phyloP scores from a whole-genome alignment of 495 filamentous ascomycete species.

The Pyrenula massariospora region DNA sequence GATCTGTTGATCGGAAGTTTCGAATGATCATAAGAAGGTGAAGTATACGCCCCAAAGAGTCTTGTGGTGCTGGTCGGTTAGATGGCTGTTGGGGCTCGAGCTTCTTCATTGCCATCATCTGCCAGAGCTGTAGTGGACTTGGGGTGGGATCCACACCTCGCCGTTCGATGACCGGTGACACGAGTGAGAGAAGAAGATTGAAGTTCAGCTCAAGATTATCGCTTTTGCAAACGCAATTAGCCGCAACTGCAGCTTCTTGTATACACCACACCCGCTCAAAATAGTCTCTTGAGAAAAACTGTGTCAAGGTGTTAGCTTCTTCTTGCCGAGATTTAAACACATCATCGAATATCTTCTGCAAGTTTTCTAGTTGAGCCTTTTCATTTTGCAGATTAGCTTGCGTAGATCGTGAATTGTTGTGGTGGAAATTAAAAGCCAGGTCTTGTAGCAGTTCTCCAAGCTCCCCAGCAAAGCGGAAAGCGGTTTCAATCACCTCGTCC shows the following conservation, averaged over 20 bases:
- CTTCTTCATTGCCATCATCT: background rate
- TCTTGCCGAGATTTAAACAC: background rate
- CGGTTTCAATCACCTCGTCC: background rate
- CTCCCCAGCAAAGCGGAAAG: background rate
- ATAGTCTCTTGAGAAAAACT: background rate
- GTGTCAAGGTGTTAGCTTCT: background rate
- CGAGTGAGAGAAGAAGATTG: background rate
- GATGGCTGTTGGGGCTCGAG: background rate
- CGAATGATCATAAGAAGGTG: background rate
- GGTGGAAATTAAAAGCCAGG: background rate
- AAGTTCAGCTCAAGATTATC: background rate
- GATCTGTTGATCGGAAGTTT: constrained; percentile 1
- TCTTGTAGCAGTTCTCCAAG: background rate
- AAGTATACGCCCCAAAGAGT: background rate
- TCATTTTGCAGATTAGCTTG: background rate
- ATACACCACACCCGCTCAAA: background rate
- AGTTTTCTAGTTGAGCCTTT: background rate
- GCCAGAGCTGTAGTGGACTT: background rate
- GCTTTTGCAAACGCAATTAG: background rate
- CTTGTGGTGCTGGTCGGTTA: background rate
- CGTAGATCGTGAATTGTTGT: background rate
- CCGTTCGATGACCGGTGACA: background rate
- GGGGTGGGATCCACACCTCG: background rate
- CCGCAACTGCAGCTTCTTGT: background rate
- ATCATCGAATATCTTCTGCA: background rate